Evolutionary conservation across 352 stramenopile genomes (phyloP), one percentile per base, ranked within the genome.

Genomic region (Phytophthora palmivora): DNA sequence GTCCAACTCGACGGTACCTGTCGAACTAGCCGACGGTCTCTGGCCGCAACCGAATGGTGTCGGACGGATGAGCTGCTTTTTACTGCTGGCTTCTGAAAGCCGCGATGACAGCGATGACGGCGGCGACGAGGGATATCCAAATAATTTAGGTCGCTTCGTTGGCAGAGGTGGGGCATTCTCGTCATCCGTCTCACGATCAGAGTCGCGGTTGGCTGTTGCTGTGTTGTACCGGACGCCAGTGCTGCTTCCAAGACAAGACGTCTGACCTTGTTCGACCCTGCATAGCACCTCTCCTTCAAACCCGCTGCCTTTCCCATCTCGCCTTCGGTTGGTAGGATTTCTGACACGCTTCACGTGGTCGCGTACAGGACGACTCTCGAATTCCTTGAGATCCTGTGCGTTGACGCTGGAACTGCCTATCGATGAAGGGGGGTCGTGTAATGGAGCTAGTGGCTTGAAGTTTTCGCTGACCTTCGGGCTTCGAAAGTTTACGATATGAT

Each of bases 391-490:
- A 30, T 76, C 48, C 0, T 71, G 58, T 0, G 50, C 44, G 18
- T 34, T 52, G 22, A 54, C 47, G 50, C 19, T 58, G 42, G 63
- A 48, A 12, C 24, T 58, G 28, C 24, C 37, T 21, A 58, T 21
- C 3, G 48, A 46, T 45, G 37, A 32, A 2, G 21, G 39, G 34
- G 33, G 39, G 12, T 63, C 45, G 38, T 62, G 57, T 9, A 76
- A 49, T 36, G 67, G 45, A 11, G 66, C 57, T 6, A 92, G 58
- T 12, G 84, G 78, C 16, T 70, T 75, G 42, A 92, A 92, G 32
- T 89, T 89, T 38, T 94, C 84, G 59, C 82, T 92, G 22, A 94
- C 81, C 58, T 94, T 94, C 2, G 84, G 82, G 42, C 84, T 93
- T 28, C 76, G 67, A 42, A 93, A 93, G 49, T 92, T 87, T 4